Evolutionary conservation across 192 early-diverging fungal genomes (phyloP).

Genomic region (Coemansia sp.): DNA sequence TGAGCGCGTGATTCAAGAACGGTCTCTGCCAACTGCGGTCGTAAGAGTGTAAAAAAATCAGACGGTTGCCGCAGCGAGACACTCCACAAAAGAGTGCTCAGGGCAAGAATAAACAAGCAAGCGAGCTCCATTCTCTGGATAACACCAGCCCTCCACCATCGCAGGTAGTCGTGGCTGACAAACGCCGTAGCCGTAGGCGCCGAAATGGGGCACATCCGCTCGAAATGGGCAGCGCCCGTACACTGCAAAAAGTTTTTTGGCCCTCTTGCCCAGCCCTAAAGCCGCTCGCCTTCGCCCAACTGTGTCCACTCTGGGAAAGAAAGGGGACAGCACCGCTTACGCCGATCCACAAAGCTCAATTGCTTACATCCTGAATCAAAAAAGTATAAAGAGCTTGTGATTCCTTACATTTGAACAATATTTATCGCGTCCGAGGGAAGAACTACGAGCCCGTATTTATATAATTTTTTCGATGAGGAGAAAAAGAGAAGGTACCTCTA

Average conservation of each 20-base stretch:
- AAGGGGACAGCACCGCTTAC: background rate
- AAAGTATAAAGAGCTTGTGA: background rate
- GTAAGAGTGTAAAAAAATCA: background rate
- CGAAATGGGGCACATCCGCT: background rate
- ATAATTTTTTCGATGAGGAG: slow-evolving; percentile 27
- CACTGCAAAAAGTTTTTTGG: background rate
- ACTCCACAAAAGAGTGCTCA: background rate
- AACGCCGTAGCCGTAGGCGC: background rate
- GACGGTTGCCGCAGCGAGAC: background rate
- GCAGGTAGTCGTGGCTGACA: background rate
- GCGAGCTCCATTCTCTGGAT: background rate
- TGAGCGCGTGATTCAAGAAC: background rate
- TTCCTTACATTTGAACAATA: slow-evolving; percentile 44
- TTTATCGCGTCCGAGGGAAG: slow-evolving; percentile 19
- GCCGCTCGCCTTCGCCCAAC: background rate
- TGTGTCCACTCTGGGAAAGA: background rate
- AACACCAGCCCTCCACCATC: background rate
- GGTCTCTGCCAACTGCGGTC: background rate
- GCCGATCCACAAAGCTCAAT: background rate
- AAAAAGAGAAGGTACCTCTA: slow-evolving; percentile 34
- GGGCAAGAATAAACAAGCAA: background rate
- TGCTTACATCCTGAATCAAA: background rate
- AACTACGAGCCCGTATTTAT: slow-evolving; percentile 38
- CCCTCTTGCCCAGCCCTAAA: background rate
- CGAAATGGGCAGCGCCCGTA: background rate